A percentile compares a stretch with the other conserved stretches of the same genome.
These are phyloP conservation scores for Juncus inflexus DNA, from an alignment of 176 grass and related monocot genomes.

Conservation along the genomic window DNA sequence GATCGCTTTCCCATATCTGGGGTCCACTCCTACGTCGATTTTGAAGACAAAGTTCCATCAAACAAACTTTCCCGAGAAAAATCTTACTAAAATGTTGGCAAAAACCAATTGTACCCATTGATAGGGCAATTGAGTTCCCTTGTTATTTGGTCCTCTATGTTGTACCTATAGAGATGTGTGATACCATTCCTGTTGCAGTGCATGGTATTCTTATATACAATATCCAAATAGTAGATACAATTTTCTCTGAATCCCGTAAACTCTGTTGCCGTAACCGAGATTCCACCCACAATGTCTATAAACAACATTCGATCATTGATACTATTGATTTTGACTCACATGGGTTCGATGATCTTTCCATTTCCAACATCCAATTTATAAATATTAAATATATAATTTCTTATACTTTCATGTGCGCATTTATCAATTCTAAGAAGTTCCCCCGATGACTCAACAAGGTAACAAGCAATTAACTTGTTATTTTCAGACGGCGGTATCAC, in stretches of 20 bases:
- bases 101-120: no score
- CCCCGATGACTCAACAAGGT: not conserved
- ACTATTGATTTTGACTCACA: not conserved
- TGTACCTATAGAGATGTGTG: slow-evolving; percentile 1
- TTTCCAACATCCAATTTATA: not conserved
- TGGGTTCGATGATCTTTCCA: not conserved
- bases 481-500: no score
- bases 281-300: not conserved
- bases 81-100: no score
- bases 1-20: no score
- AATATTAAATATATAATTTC: not conserved
- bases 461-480: not conserved
- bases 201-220: no score
- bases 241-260: not conserved
- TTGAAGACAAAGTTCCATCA: no score
- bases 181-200: no score
- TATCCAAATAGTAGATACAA: slow-evolving; percentile 13
- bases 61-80: no score
- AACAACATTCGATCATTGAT: not conserved
- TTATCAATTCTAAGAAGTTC: not conserved
- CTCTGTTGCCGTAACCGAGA: not conserved
- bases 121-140: no score
- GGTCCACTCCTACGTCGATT: no score
- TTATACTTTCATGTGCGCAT: not conserved
- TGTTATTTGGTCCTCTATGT: not conserved